Base-by-base conservation (phyloP, 2,329 filamentous ascomycete species). In the Talaromyces funiculosus region DNA sequence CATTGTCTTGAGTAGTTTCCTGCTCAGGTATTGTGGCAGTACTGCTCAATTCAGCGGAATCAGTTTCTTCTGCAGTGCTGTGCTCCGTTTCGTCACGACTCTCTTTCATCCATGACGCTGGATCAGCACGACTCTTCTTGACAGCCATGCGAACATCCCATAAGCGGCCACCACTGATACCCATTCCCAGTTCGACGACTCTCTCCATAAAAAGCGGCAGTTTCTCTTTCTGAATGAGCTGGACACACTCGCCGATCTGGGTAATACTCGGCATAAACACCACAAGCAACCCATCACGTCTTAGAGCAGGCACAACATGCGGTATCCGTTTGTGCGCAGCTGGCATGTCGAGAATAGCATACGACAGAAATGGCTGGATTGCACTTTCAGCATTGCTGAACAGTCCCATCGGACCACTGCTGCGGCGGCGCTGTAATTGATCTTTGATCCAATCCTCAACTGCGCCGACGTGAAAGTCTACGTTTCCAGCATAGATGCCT, bases 191-290 rank as follows among this genome's bases (percentile, higher is more conserved):
- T 63, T 81, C 79, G 16, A 80, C 70, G 4, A 75, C 77, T 62
- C 72, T 73, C 51, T 80, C 77, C 61, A 78, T 69, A 8, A 74
- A 64, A 49, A 86, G 78, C 0, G 84, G 84, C 57, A 90, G 75
- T 2, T 72, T 74, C 12, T 83, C 75, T 29, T 80, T 74, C 61
- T 81, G 81, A 33, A 86, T 81, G 40, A 77, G 71, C 49, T 81
- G 75, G 29, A 87, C 77, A 61, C 87, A 89, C 4, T 86, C 81
- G 42, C 82, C 85, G 59, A 93, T 88, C 72, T 93, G 90, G 9
- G 89, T 92, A 61, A 94, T 85, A 66, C 86, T 90, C 0, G 90
- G 90, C 64, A 85, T 86, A 75, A 92, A 94, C 1, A 91, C 80
- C 14, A 88, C 78, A 33, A 93, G 76, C 8, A 83, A 77, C 0